Evolutionary conservation across 192 early-diverging fungal species (phyloP).

Genomic region (Entomortierella chlamydospora): DNA sequence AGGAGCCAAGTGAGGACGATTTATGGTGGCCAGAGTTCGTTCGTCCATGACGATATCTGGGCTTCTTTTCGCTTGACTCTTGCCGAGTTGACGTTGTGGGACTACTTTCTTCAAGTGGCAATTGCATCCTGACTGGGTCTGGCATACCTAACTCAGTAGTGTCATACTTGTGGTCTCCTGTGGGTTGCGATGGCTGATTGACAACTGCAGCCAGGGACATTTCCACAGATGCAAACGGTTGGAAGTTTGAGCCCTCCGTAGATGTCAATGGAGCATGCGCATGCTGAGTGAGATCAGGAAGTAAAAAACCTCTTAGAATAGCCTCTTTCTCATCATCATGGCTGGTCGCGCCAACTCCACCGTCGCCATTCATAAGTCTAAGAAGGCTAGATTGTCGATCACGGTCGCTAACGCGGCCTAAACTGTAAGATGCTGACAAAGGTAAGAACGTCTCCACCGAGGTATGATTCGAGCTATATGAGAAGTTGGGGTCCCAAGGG

Average conservation of each 20-base stretch:
- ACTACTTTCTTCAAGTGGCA: neutral
- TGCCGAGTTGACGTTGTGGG: neutral
- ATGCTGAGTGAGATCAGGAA: slow-evolving; percentile 16
- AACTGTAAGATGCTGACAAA: slow-evolving; percentile 5
- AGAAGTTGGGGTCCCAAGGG: slow-evolving; percentile 40
- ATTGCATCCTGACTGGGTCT: neutral
- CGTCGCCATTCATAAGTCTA: slow-evolving; percentile 27
- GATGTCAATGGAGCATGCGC: neutral
- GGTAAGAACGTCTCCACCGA: slow-evolving; percentile 32
- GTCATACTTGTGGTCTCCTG: slow-evolving; percentile 28
- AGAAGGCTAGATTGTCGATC: slow-evolving; percentile 39
- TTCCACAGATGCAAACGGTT: slow-evolving; percentile 28
- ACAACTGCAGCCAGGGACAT: slow-evolving; percentile 40
- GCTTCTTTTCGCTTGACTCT: slow-evolving; percentile 7
- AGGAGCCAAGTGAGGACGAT: slow-evolving; percentile 33
- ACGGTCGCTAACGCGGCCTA: neutral
- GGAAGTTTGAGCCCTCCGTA: neutral
- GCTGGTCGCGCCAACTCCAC: neutral
- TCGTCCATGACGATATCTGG: slow-evolving; percentile 27
- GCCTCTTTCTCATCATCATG: slow-evolving; percentile 17
- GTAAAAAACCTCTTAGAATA: slow-evolving; percentile 30
- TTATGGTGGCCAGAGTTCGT: slow-evolving; percentile 35
- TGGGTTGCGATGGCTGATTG: slow-evolving; percentile 14
- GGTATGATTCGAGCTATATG: slow-evolving; percentile 12
- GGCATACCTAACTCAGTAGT: slow-evolving; percentile 19